Conservation (phyloP, 169 alveolate genomes). For the Eimeria sp. region DNA sequence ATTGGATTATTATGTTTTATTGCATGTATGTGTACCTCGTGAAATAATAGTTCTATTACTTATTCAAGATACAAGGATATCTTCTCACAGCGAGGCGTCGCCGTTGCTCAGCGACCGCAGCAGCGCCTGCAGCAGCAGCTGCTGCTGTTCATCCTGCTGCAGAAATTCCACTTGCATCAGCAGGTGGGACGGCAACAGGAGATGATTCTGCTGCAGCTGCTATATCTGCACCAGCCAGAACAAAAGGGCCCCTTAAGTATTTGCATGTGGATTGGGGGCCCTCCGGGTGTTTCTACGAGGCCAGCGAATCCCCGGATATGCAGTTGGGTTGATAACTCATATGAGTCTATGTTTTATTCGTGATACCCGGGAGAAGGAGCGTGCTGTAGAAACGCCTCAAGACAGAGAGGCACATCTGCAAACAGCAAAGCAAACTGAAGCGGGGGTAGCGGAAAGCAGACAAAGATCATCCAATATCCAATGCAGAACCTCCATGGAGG, state of each 20-base stretch:
- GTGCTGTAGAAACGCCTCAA: background rate
- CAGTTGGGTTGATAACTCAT: background rate
- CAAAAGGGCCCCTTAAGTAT: background rate
- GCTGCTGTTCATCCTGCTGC: background rate
- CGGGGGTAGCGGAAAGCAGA: no score
- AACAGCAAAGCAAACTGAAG: no score
- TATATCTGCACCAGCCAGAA: background rate
- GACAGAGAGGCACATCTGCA: no score
- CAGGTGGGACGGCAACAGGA: background rate
- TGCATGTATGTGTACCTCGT: no score
- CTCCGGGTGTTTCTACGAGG: background rate
- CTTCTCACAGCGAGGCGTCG: background rate
- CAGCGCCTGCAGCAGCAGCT: background rate
- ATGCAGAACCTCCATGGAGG: no score
- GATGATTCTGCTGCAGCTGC: background rate
- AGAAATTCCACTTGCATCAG: background rate
- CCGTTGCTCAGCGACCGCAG: conserved; percentile 1
- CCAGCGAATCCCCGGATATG: background rate
- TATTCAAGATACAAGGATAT: background rate
- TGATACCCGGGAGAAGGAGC: background rate
- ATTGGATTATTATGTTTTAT: no score
- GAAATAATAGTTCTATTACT: no score
- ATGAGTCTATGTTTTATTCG: background rate
- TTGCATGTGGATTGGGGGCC: background rate
- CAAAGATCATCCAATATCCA: no score